Evolutionary conservation across 768 basidiomycete genomes (phyloP).

Genomic region (Phaeotremella skinneri): DNA sequence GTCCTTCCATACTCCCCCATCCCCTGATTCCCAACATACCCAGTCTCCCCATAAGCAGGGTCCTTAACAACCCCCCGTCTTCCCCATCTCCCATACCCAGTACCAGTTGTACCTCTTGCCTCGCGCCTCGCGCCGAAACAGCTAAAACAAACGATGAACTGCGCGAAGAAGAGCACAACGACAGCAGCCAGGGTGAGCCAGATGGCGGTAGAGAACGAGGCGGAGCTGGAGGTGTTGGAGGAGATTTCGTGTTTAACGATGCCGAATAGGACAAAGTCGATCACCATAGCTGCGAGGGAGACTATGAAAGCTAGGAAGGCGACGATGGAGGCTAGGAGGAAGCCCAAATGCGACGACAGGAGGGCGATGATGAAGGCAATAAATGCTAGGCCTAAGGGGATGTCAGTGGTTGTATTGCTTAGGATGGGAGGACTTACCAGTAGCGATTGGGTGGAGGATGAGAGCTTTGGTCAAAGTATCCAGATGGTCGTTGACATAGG

Average conservation of each 20-base stretch:
- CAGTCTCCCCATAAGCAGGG: not conserved
- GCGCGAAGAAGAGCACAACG: conserved; percentile 81
- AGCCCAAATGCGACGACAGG: conserved; percentile 43
- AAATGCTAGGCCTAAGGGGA: conserved; percentile 41
- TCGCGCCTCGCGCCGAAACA: conserved; percentile 69
- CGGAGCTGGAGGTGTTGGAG: conserved; percentile 15
- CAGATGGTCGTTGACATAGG: conserved; percentile 24
- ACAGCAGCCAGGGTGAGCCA: conserved; percentile 89
- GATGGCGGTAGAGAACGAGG: conserved; percentile 58
- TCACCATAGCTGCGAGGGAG: conserved; percentile 44
- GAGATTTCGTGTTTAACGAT: conserved; percentile 34
- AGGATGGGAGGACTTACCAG: conserved; percentile 31
- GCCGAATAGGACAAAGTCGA: conserved; percentile 46
- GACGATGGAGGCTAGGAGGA: conserved; percentile 45
- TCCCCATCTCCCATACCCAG: not conserved
- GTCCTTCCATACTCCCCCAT: not conserved
- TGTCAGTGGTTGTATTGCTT: not conserved
- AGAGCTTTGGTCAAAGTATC: conserved; percentile 43
- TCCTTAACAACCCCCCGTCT: not conserved
- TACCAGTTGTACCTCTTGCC: not conserved
- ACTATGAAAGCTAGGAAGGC: conserved; percentile 48
- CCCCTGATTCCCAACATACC: conserved; percentile 1
- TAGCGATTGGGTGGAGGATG: conserved; percentile 50
- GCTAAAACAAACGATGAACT: conserved; percentile 80
- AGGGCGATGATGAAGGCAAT: conserved; percentile 50